phyloP scores from a whole-genome alignment of 306 rosid genomes.

The Psophocarpus tetragonolobus region DNA sequence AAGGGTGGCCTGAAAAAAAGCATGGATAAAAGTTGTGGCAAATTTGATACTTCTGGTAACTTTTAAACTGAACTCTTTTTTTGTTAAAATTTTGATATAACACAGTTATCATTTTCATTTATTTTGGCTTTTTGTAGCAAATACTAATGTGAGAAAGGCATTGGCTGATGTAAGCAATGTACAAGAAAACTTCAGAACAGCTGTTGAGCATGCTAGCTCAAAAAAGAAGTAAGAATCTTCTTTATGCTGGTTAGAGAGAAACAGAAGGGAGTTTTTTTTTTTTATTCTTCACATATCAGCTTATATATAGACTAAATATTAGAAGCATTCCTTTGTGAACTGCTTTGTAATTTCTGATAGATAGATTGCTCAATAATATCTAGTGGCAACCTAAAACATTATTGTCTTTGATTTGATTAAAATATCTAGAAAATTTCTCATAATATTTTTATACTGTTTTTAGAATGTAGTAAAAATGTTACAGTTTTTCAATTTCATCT shows the following conservation, averaged over 20 bases:
- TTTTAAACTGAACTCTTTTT: not conserved
- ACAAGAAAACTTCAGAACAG: conserved; percentile 45
- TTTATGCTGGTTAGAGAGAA: conserved; percentile 13
- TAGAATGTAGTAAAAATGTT: not conserved
- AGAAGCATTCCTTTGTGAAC: not conserved
- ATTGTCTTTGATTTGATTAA: not conserved
- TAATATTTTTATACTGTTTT: not conserved
- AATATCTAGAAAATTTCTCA: not conserved
- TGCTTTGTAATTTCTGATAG: conserved; percentile 7
- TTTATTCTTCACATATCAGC: not conserved
- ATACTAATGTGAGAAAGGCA: conserved; percentile 57
- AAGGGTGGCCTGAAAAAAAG: conserved; percentile 51
- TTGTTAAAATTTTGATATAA: not conserved
- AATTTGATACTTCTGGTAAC: conserved; percentile 54
- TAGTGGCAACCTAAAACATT: conserved; percentile 13
- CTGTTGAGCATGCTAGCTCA: conserved; percentile 38
- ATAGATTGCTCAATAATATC: not conserved
- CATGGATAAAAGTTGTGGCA: conserved; percentile 52
- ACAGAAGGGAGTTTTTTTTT: not conserved
- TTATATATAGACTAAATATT: not conserved
- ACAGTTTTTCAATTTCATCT: not conserved
- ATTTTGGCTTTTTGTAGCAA: conserved; percentile 42
- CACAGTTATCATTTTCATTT: not conserved
- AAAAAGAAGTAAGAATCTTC: conserved; percentile 63
- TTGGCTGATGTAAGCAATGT: conserved; percentile 80